Base-by-base conservation (phyloP, 2,329 filamentous ascomycete species). In the Helminthosporium solani region DNA sequence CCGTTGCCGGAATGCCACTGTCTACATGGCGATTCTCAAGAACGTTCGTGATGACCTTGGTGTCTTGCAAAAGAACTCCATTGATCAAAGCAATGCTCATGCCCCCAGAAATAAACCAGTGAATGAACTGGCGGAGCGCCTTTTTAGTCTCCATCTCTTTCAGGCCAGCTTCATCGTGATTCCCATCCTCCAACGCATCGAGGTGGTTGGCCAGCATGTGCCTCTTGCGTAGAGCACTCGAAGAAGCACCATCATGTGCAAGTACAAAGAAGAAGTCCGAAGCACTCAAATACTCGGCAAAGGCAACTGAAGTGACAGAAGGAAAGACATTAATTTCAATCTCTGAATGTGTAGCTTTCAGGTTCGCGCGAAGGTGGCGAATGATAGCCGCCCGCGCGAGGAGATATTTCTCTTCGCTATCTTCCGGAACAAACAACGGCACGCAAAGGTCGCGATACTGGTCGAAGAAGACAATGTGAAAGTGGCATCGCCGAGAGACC, bases 391-490 rank as follows among this genome's bases (percentile, higher is more conserved):
- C 74, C 39, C 87, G 77, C 11, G 83, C 79, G 7, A 90, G 74
- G 1, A 78, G 71, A 57, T 83, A 88, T 57, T 82, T 85, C 31
- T 70, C 49, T 52, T 63, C 52, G 50, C 72, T 53, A 20, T 54
- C 56, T 7, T 60, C 40, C 20, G 66, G 47, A 3, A 68, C 64
- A 38, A 61, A 60, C 6, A 65, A 58, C 3, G 85, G 82, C 12
- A 85, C 67, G 57, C 82, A 86, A 9, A 84, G 70, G 4, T 73
- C 61, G 53, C 77, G 68, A 44, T 84, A 74, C 44, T 76, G 70
- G 20, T 81, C 74, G 58, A 90, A 87, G 72, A 88, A 91, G 14
- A 83, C 71, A 50, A 90, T 67, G 51, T 89, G 79, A 56, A 90
- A 90, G 46, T 83, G 82, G 65, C 86, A 89, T 42, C 84, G 83